Conservation (phyloP, 2,329 filamentous ascomycete species). For the Ascochyta viciae-villosae region DNA sequence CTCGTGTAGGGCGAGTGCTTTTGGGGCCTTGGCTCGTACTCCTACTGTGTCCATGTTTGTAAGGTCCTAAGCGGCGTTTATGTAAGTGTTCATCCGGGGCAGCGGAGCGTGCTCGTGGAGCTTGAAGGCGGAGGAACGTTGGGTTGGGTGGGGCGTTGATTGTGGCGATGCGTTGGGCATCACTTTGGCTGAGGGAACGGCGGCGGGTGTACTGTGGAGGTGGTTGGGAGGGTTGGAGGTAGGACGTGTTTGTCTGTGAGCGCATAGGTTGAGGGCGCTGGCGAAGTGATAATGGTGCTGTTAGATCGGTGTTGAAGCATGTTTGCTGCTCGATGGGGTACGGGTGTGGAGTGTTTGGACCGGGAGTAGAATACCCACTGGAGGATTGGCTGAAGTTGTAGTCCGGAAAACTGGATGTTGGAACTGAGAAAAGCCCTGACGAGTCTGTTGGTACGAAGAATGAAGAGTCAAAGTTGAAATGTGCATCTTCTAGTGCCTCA, state of each 20-base stretch:
- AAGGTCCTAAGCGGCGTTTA: not conserved
- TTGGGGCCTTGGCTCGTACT: not conserved
- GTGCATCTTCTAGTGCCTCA: conserved; percentile 15
- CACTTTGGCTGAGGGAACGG: conserved; percentile 41
- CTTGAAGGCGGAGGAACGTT: conserved; percentile 33
- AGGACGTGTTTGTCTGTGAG: conserved; percentile 13
- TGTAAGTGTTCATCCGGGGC: conserved; percentile 9
- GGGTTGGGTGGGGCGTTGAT: conserved; percentile 21
- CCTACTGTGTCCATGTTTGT: not conserved
- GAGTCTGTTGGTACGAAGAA: conserved; percentile 1
- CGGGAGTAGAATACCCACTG: conserved; percentile 22
- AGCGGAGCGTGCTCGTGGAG: conserved; percentile 17
- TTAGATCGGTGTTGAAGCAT: not conserved
- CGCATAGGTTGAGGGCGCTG: conserved; percentile 13
- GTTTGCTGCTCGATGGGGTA: conserved; percentile 27
- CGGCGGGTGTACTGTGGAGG: conserved; percentile 27
- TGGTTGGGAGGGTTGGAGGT: conserved; percentile 5
- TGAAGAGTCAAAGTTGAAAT: conserved; percentile 8
- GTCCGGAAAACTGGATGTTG: conserved; percentile 21
- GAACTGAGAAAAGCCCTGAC: conserved; percentile 10
- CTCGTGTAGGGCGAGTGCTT: not conserved
- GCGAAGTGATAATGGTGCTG: not conserved
- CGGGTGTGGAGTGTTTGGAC: conserved; percentile 20
- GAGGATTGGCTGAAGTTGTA: conserved; percentile 17
- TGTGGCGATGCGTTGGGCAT: conserved; percentile 19